Base-by-base conservation (phyloP, 352 stramenopile genomes). In the Phytophthora tentaculata region DNA sequence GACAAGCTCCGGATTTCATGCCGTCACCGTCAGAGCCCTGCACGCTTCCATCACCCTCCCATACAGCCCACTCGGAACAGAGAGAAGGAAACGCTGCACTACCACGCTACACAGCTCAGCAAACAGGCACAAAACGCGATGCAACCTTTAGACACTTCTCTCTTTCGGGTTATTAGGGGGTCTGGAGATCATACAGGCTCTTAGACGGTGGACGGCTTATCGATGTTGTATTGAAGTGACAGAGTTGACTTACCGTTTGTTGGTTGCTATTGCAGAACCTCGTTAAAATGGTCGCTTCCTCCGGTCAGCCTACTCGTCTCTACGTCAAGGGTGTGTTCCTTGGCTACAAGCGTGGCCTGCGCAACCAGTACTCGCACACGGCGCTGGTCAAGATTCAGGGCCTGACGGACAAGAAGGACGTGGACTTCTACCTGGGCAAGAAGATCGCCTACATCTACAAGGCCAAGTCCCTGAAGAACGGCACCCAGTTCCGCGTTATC, bases 361-460 rank as follows among this genome's bases (percentile, higher is more conserved):
- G 95, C 62, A 99, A 98, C 83, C 97, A 99, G 89, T 96, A 99
- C 94, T 91, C 95, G 75, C 92, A 99, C 92, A 99, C 98, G 57
- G 96, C 91, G 73, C 88, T 99, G 53, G 94, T 99, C 77, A 99
- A 99, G 90, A 98, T 99, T 82, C 92, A 99, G 86, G 97, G 97
- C 78, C 89, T 99, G 55, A 96, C 99, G 73, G 95, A 96, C 81
- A 99, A 98, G 84, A 96, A 99, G 79, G 97, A 98, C 70, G 92
- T 98, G 48, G 85, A 98, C 74, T 99, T 99, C 77, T 99, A 99
- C 91, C 86, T 99, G 57, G 98, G 98, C 77, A 99, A 99, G 96
- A 97, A 97, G 73, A 94, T 99, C 72, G 98, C 97, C 43, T 99
- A 99, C 92, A 99, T 99, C 79, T 99, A 99, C 94, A 99, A 99